Base-by-base conservation (phyloP, 345 rosid species). In the Camelina laxa region DNA sequence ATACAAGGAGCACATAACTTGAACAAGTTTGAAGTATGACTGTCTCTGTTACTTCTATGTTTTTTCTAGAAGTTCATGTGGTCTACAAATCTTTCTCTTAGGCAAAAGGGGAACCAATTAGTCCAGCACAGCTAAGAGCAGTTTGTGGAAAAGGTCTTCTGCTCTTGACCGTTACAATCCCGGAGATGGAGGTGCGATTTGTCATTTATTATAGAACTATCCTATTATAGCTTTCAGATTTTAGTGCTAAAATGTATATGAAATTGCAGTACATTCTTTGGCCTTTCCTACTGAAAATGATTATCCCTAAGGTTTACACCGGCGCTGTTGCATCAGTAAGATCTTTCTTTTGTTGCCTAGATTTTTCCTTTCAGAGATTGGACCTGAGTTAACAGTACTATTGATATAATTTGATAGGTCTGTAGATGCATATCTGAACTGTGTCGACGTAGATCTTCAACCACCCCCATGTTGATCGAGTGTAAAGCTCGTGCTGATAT, bases 381-480 rank as follows among this genome's bases (percentile, higher is more conserved):
- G 12, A 31, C 62, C 65, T 60, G 21, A 36, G 44, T 44, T 44
- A 49, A 50, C 62, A 31, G 3, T 75, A 35, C 19, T 62, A 51
- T 60, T 72, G 35, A 74, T 27, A 71, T 69, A 71, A 79, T 70
- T 30, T 78, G 45, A 70, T 85, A 94, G 98, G 93, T 94, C 69
- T 94, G 98, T 81, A 83, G 98, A 87, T 94, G 98, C 83, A 94
- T 94, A 69, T 84, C 97, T 53, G 98, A 94, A 84, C 75, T 94
- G 72, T 89, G 85, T 69, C 86, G 87, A 70, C 87, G 84, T 71
- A 82, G 89, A 85, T 82, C 87, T 62, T 65, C 81, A 80, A 83
- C 68, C 58, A 84, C 76, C 82, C 82, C 79, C 36, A 85, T 94
- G 89, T 79, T 94, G 47, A 79, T 76, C 58, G 98, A 94, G 78